These are phyloP conservation scores for Cercis canadensis DNA, from an alignment of 306 rosid species.

Conservation along the genomic window DNA sequence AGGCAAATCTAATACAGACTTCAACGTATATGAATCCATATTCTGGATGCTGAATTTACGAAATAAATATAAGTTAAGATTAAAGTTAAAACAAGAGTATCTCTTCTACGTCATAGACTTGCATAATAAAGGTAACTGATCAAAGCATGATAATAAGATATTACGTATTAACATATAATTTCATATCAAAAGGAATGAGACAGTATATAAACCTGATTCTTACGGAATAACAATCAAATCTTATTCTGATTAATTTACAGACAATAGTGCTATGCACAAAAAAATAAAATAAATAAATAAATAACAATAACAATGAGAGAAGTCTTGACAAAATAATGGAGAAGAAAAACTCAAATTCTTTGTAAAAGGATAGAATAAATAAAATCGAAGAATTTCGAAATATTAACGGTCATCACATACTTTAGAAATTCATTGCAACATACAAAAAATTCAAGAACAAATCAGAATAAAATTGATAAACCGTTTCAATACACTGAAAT, in stretches of 20 bases:
- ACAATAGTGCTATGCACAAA: too few relatives aligned
- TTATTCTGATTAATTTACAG: too few relatives aligned
- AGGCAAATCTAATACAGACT: conserved; percentile 85
- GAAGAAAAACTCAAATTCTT: conserved; percentile 7
- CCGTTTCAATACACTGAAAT: conserved; percentile 2
- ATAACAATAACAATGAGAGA: too few relatives aligned
- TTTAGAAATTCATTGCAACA: conserved; percentile 2
- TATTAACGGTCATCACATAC: background rate
- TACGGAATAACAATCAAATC: too few relatives aligned
- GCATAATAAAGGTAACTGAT: too few relatives aligned
- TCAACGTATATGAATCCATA: conserved; percentile 84
- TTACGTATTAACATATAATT: too few relatives aligned
- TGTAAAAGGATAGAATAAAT: background rate
- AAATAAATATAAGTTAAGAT: background rate
- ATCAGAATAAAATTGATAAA: background rate
- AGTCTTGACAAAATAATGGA: too few relatives aligned
- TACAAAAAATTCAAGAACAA: background rate
- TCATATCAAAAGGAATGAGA: too few relatives aligned
- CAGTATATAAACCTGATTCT: too few relatives aligned
- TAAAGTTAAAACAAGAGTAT: background rate
- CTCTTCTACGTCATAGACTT: too few relatives aligned
- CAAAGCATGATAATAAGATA: too few relatives aligned
- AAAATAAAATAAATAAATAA: too few relatives aligned
- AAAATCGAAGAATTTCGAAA: background rate
- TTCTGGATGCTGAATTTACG: conserved; percentile 32